Base-by-base conservation (phyloP, 495 filamentous ascomycete species). In the Penicillium salamii region DNA sequence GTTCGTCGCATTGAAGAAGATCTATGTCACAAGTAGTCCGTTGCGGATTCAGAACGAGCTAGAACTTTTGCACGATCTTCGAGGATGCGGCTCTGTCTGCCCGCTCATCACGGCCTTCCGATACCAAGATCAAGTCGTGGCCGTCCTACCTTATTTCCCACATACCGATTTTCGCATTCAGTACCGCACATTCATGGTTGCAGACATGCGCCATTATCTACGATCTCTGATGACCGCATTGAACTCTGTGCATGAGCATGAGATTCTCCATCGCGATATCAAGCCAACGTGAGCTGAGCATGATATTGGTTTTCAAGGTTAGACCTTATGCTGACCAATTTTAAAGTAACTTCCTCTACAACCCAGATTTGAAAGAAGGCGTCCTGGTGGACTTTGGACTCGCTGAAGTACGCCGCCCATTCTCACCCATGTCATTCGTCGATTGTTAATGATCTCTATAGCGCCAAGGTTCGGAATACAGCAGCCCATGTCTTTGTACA, bases 1-100 rank as follows among this genome's bases (percentile, higher is more conserved):
- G 60, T 97, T 84, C 59, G 93, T 99, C 33, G 93, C 93, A 19
- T 85, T 99, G 66, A 99, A 99, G 70, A 97, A 97, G 69, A 97
- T 99, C 54, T 97, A 97, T 63, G 93, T 97, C 45, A 99, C 93
- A 3, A 95, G 90, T 58, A 95, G 90, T 33, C 93, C 93, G 2
- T 72, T 82, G 23, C 88, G 93, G 26, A 97, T 97, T 51, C 84
- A 96, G 58, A 99, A 99, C 69, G 93, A 99, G 68, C 82, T 99
- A 7, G 95, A 97, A 53, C 78, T 99, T 9, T 82, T 99, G n/a
- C 86, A 96, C 64, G 90, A 93, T 63, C 79, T 99, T 4, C 81
- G 85, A 36, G 82, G 86, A 23, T 96, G 86, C 55, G 74, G 77
- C 42, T 87, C 87, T 3, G 91, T 99, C 15, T 96, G 92, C 54